A percentile compares a stretch with the other conserved stretches of the same genome.
Conservation (phyloP, 2,329 filamentous ascomycete genomes). For the Aspergillus glaucus region DNA sequence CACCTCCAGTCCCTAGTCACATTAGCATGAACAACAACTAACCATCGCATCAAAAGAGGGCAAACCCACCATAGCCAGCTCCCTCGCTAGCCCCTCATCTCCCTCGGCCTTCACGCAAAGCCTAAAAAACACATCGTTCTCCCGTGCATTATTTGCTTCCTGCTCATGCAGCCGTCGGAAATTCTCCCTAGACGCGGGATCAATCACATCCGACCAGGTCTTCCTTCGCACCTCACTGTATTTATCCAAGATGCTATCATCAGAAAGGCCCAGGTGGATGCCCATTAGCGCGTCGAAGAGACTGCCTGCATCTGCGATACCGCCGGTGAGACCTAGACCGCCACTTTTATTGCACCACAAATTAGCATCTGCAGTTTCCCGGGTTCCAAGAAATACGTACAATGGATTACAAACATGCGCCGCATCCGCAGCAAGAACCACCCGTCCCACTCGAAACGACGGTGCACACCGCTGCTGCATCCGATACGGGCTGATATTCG, state of each 20-base stretch:
- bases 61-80: conserved; percentile 21
- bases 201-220: conserved; percentile 34
- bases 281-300: conserved; percentile 54
- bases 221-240: conserved; percentile 36
- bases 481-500: conserved; percentile 55
- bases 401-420: conserved; percentile 54
- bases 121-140: conserved; percentile 33
- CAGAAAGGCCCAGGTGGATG: conserved; percentile 33
- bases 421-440: conserved; percentile 56
- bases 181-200: conserved; percentile 39
- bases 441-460: conserved; percentile 51
- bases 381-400: conserved; percentile 17
- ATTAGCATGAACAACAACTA: background rate
- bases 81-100: conserved; percentile 19
- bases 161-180: conserved; percentile 28
- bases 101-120: conserved; percentile 26
- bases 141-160: conserved; percentile 29
- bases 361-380: background rate
- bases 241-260: conserved; percentile 38
- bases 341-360: conserved; percentile 35
- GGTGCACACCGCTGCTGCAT: conserved; percentile 57
- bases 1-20: conserved; percentile 17
- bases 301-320: conserved; percentile 58
- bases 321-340: conserved; percentile 57
- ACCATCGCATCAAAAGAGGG: background rate